Percentiles rank a stretch among this genome's conserved stretches.
Conservation (phyloP, 176 grass and related monocot genomes). For the Eleusine coracana region DNA sequence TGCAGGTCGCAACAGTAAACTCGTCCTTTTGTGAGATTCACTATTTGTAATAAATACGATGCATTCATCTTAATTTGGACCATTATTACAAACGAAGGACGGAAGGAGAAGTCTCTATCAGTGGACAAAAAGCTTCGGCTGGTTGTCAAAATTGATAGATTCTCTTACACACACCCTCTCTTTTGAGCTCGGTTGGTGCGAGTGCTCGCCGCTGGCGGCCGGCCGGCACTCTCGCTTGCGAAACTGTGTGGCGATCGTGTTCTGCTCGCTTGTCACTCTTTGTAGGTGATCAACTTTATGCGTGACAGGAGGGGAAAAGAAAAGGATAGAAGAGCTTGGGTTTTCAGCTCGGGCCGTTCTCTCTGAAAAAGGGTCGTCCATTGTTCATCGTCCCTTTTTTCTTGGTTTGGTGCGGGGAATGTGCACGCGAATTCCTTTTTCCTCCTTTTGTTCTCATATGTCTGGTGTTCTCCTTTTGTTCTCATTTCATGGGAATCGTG, state of each 20-base stretch:
- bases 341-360: background rate
- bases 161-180: background rate
- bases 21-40: background rate
- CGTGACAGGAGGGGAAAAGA: background rate
- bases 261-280: conserved; percentile 29
- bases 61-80: background rate
- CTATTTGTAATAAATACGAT: background rate
- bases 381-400: conserved; percentile 11
- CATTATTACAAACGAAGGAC: background rate
- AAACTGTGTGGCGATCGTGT: conserved; percentile 1
- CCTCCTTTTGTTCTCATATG: conserved; percentile 27
- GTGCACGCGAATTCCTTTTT: conserved; percentile 9
- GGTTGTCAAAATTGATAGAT: conserved; percentile 35
- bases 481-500: background rate
- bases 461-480: conserved; percentile 22
- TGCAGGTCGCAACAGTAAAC: background rate
- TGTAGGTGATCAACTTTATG: conserved; percentile 33
- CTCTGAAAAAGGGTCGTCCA: background rate
- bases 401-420: conserved; percentile 1
- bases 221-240: background rate
- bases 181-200: background rate
- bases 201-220: conserved; percentile 11
- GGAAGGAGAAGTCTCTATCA: conserved; percentile 29
- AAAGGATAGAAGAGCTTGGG: too few relatives aligned
- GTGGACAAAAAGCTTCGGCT: conserved; percentile 27